A percentile compares a stretch with the other conserved stretches of the same genome.
These are phyloP conservation scores for Herpetospermum pedunculosum DNA, from an alignment of 306 rosid species.

Conservation along the genomic window DNA sequence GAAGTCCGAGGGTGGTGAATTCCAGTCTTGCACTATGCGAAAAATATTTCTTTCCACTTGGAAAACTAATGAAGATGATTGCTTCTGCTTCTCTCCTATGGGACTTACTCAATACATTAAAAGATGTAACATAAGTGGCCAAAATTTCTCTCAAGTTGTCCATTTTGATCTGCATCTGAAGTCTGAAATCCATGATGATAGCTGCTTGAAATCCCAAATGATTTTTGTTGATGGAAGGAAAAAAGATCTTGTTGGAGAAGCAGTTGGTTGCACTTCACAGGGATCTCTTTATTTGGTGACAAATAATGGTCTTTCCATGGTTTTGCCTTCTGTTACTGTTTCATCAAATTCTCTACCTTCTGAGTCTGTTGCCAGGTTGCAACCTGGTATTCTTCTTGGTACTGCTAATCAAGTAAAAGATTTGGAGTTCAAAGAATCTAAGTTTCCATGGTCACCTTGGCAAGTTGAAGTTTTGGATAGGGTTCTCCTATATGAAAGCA, in stretches of 20 bases:
- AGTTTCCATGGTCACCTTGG: constrained; percentile 47
- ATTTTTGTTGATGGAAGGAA: constrained; percentile 31
- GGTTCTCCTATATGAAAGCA: constrained; percentile 71
- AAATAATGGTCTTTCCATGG: constrained; percentile 63
- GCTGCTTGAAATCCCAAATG: constrained; percentile 31
- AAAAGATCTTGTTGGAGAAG: constrained; percentile 56
- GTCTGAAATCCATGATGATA: constrained; percentile 48
- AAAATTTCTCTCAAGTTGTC: constrained; percentile 40
- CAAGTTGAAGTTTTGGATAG: constrained; percentile 76
- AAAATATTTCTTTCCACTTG: constrained; percentile 51
- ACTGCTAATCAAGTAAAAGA: constrained; percentile 28
- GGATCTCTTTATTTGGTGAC: constrained; percentile 78
- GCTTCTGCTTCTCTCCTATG: constrained; percentile 61
- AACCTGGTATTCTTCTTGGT: constrained; percentile 28
- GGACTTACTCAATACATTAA: constrained; percentile 64
- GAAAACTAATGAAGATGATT: constrained; percentile 46
- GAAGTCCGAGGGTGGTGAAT: constrained; percentile 26
- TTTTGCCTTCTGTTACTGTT: constrained; percentile 62
- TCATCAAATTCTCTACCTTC: constrained; percentile 50
- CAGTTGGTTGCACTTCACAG: constrained; percentile 70
- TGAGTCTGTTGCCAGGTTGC: constrained; percentile 46
- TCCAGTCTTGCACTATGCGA: constrained; percentile 39
- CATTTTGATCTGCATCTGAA: constrained; percentile 51
- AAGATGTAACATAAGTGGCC: constrained; percentile 26
- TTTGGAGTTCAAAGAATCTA: constrained; percentile 33